Evolutionary conservation across 345 rosid species (phyloP).

Genomic region (Trapa incisa): DNA sequence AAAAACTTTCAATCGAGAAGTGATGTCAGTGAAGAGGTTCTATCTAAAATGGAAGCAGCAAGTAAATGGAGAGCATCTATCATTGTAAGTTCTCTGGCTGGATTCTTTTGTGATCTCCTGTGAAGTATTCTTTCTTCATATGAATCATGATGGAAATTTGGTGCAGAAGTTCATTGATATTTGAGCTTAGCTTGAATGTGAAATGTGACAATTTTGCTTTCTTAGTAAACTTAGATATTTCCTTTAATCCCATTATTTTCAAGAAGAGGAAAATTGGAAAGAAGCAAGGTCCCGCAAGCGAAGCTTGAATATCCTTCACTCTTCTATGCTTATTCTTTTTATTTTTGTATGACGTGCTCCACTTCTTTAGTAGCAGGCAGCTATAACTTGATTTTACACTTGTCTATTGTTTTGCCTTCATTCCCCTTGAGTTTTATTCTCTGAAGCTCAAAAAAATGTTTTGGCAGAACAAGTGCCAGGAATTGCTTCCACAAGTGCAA

Average conservation of each 20-base stretch:
- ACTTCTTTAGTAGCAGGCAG: background rate
- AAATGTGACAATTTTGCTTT: background rate
- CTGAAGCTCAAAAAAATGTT: slow-evolving; percentile 10
- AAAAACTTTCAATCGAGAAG: slow-evolving; percentile 39
- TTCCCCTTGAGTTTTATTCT: background rate
- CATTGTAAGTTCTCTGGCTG: slow-evolving; percentile 47
- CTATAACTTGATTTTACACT: background rate
- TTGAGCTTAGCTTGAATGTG: background rate
- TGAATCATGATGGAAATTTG: background rate
- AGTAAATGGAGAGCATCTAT: slow-evolving; percentile 57
- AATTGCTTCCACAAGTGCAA: slow-evolving; percentile 55
- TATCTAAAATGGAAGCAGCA: slow-evolving; percentile 49
- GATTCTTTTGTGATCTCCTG: background rate
- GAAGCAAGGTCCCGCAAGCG: background rate
- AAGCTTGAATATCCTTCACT: background rate
- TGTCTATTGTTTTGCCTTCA: background rate
- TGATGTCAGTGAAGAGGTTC: slow-evolving; percentile 30
- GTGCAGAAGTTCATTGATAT: background rate
- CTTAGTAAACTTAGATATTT: background rate
- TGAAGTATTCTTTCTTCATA: background rate
- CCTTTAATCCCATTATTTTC: background rate
- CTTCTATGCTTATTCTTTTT: background rate
- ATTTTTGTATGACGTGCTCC: background rate
- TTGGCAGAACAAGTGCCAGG: slow-evolving; percentile 50
- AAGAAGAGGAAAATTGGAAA: background rate